A percentile compares a stretch with the other conserved stretches of the same genome.
Evolutionary conservation across 1,139 yeast genomes (phyloP).

Genomic region (Torulaspora pretoriensis): DNA sequence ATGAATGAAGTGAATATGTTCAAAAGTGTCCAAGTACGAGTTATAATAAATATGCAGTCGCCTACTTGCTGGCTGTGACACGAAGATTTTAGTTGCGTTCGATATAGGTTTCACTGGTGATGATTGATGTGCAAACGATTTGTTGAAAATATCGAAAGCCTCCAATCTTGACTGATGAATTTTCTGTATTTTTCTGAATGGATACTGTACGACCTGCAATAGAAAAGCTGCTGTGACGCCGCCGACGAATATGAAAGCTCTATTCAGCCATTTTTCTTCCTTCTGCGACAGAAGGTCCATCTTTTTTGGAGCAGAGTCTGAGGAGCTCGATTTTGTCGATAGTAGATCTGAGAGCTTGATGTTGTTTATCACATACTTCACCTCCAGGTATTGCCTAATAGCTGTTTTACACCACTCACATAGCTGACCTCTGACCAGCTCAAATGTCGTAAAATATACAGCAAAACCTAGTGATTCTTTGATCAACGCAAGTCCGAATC

Average conservation of each 20-base stretch:
- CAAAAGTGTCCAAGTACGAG: constrained; percentile 68
- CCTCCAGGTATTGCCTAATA: constrained; percentile 34
- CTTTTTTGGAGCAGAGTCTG: constrained; percentile 24
- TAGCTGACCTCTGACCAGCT: constrained; percentile 68
- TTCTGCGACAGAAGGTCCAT: constrained; percentile 20
- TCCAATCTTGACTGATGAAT: constrained; percentile 76
- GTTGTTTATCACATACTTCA: constrained; percentile 29
- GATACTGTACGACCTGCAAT: constrained; percentile 75
- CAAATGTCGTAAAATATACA: constrained; percentile 78
- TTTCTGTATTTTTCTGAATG: constrained; percentile 73
- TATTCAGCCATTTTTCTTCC: constrained; percentile 48
- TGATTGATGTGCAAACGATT: constrained; percentile 34
- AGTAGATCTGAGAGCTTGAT: constrained; percentile 15
- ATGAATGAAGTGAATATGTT: constrained; percentile 54
- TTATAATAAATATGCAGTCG: constrained; percentile 44
- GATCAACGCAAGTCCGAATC: constrained; percentile 67
- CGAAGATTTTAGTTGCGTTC: constrained; percentile 19
- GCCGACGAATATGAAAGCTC: constrained; percentile 73
- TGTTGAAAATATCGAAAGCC: constrained; percentile 65
- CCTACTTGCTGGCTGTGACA: constrained; percentile 18
- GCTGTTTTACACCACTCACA: constrained; percentile 44
- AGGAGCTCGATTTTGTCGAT: constrained; percentile 9
- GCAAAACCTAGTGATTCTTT: constrained; percentile 89
- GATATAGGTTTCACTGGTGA: constrained; percentile 13
- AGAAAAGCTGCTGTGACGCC: constrained; percentile 86